Conservation (phyloP, 1,284 basidiomycete species). For the Stereum hirsutum region DNA sequence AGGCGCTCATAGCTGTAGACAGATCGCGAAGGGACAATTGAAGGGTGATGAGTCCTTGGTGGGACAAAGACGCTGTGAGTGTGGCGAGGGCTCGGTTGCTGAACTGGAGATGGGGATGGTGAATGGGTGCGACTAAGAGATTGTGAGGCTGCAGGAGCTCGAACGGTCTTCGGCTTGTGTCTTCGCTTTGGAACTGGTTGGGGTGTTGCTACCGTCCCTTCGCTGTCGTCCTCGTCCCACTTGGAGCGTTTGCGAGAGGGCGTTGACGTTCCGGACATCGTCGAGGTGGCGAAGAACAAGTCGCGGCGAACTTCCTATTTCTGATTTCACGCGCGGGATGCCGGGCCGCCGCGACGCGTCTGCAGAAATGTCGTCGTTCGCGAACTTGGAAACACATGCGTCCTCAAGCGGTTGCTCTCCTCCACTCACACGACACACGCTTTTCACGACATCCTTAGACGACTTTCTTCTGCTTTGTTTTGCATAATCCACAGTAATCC, state of each 20-base stretch:
- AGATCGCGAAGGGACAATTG: constrained; percentile 75
- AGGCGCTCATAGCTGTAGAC: constrained; percentile 90
- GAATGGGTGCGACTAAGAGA: not conserved
- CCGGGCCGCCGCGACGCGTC: no score
- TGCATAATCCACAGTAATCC: no score
- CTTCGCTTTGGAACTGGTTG: constrained; percentile 17
- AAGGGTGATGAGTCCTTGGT: constrained; percentile 65
- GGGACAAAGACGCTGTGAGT: constrained; percentile 65
- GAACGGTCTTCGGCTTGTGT: constrained; percentile 9
- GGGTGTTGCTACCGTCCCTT: constrained; percentile 9
- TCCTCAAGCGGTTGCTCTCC: no score
- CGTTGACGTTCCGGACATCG: constrained; percentile 17
- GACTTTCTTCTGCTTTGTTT: no score
- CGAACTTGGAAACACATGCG: no score
- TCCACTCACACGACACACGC: no score
- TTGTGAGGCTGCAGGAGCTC: not conserved
- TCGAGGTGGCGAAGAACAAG: no score
- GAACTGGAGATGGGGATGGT: constrained; percentile 2
- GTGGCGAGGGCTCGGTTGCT: constrained; percentile 16
- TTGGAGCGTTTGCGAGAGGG: constrained; percentile 61
- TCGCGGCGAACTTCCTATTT: no score
- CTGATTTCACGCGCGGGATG: no score
- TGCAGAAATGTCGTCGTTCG: no score
- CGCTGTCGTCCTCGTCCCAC: constrained; percentile 49
- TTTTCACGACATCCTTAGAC: no score